Base-by-base conservation (phyloP, 2,329 filamentous ascomycete genomes). In the Ilyonectria destructans region DNA sequence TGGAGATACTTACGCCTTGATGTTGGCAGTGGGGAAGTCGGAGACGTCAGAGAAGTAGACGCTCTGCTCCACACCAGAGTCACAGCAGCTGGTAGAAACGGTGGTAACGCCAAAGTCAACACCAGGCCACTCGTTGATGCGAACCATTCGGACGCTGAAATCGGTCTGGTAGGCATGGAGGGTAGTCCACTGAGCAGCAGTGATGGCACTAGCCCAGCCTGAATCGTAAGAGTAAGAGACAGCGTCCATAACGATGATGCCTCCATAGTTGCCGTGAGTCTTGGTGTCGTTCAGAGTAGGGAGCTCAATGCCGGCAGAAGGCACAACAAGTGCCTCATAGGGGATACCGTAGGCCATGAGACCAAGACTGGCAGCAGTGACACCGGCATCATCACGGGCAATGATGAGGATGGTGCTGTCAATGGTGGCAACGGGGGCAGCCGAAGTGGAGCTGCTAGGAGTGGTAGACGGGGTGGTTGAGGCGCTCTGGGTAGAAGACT, bases 131-230 rank as follows among this genome's bases (percentile, higher is more conserved):
- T 71, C 70, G 7, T 71, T 71, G 31, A 71, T 67, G 52, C 70
- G 70, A 23, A 71, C 70, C 63, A 71, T 62, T 9, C 70, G 70
- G 8, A 65, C 66, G n/a, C 62, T 58, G 54, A 71, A 71, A n/a
- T 62, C 33, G 7, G 62, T 33, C 54, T 71, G 70, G 52, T 71
- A 71, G 6, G 56, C 60, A 17, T 62, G 64, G 49, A 71, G 59
- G 4, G 21, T 17, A 15, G 63, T 37, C 70, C 70, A 71, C 57
- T 70, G 69, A 1, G 52, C 49, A 12, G n/a, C 31, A 2, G 70
- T 71, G 5, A 71, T 56, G 23, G 69, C 70, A 3, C 66, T 71
- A 12, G 43, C 58, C 70, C 70, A 71, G 13, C 69, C 66, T 10
- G 55, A 40, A 13, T 48, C 29, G 48, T 71, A 71, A 33, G 67